Base-by-base conservation (phyloP, 2,329 filamentous ascomycete genomes). In the Penicillium sp. region DNA sequence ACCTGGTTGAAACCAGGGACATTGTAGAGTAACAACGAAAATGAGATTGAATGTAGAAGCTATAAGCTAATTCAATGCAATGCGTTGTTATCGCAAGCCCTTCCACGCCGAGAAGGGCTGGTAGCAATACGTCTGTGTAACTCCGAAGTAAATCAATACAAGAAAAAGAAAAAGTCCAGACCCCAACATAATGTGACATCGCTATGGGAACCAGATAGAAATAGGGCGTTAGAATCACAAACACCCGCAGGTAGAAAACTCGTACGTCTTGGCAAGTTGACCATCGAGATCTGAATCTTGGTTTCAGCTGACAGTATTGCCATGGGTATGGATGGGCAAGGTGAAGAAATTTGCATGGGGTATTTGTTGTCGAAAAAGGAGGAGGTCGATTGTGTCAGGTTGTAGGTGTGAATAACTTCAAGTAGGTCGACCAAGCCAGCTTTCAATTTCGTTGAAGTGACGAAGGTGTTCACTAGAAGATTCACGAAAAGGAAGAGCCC, bases 1-100 rank as follows among this genome's bases (percentile, higher is more conserved):
- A 7, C 6, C 32, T 49, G 7, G 34, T 16, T 26, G 9, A 14
- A 11, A 40, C 30, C 7, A 42, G 27, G 44, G 14, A 10, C 16
- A 35, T 53, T 42, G 11, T 29, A 23, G 38, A 10, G 16, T 16
- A 34, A 43, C 4, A 26, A 34, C 30, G 16, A 14, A 10, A 42
- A 49, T 34, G 18, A 34, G 9, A 42, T 42, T 34, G 47, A 36
- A 40, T 29, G 18, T 45, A 49, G 38, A 39, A 19, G 36, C 7
- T 19, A 7, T 19, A 55, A 34, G 38, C 45, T 32, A 56, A 23
- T 38, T 56, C n/a, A 32, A 61, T 59, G 51, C 58, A 57, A 59
- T 58, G 50, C 53, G 43, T 35, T 44, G 36, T 48, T 32, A 53
- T 56, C 42, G 44, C 35, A 58, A 51, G 50, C 47, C 51, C 18